These are phyloP conservation scores for Phytophthora lateralis DNA, from an alignment of 352 stramenopile genomes.

Conservation along the genomic window DNA sequence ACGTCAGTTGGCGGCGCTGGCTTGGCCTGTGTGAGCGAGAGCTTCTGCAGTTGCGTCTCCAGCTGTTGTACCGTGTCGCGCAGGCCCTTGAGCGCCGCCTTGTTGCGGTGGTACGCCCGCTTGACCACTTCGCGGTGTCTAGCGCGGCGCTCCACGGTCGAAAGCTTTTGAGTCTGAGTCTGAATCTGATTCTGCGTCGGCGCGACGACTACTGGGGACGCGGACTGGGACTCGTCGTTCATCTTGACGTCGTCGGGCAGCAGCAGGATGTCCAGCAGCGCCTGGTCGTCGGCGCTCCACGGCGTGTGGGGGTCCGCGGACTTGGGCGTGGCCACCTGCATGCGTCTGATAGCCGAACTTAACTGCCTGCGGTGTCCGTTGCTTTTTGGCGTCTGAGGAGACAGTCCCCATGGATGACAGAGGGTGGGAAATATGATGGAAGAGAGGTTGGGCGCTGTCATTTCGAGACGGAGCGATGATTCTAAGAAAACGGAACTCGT, in stretches of 20 bases:
- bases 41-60: slow-evolving; percentile 50
- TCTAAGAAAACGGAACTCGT: no score
- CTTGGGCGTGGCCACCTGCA: slow-evolving; percentile 31
- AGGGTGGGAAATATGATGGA: neutral
- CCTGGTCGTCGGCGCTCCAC: slow-evolving; percentile 46
- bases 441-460: neutral
- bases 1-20: slow-evolving; percentile 24
- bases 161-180: slow-evolving; percentile 39
- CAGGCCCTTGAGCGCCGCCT: slow-evolving; percentile 58
- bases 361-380: neutral
- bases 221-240: slow-evolving; percentile 10
- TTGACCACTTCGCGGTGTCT: slow-evolving; percentile 75
- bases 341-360: neutral
- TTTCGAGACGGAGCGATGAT: neutral
- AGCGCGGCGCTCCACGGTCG: slow-evolving; percentile 54
- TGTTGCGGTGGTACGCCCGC: slow-evolving; percentile 80
- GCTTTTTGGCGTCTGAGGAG: neutral
- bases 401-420: neutral
- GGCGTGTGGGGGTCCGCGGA: neutral
- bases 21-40: slow-evolving; percentile 34
- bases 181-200: neutral
- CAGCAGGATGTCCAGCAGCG: slow-evolving; percentile 40
- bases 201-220: slow-evolving; percentile 6
- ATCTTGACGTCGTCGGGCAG: slow-evolving; percentile 9
- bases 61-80: slow-evolving; percentile 60